Evolutionary conservation across 768 basidiomycete genomes (phyloP), one percentile per base, ranked within the genome.

Genomic region (Cystobasidium tubakii): DNA sequence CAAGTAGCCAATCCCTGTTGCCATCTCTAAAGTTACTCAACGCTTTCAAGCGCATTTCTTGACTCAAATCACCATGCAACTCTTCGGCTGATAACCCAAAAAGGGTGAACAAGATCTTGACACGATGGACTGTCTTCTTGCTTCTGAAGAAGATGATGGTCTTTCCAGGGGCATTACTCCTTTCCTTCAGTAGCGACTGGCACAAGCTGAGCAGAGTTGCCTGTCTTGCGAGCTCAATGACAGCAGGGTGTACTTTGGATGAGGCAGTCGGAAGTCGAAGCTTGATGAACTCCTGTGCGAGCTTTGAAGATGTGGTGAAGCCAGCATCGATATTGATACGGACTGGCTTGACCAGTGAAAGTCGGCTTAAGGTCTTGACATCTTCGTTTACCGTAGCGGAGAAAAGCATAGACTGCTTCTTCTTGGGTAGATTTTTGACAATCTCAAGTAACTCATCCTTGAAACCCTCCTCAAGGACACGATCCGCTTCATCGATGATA

Each of bases 331-430:
- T 94, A 80, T 97, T 97, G 36, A 98, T 85, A 54, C 94, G 86
- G 10, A 94, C 91, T 4, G 96, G 96, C 80, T 89, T 92, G 81
- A 92, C 89, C 62, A 98, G 83, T 15, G 91, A 91, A 85, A 98
- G 89, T 79, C 88, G 88, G 73, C 98, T 90, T 62, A 99, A 86
- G 79, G 93, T 89, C 78, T 96, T 91, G 10, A 98, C 90, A 0
- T 90, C 89, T 81, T 99, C 96, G 2, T 94, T 97, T 90, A 98
- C 98, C 0, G 96, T 99, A 1, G 96, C 96, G 0, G 93, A 96
- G 82, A 99, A 99, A 43, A 99, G 85, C 92, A 99, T 95, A 1
- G 96, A 98, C 81, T 98, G 96, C 43, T 96, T 87, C 17, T 79
- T 80, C 67, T 81, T 74, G 1, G 79, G 78, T 0, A 77, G 76